These are phyloP conservation scores for Chenopodium formosanum DNA, from an alignment of 148 eudicot genomes.

Conservation along the genomic window DNA sequence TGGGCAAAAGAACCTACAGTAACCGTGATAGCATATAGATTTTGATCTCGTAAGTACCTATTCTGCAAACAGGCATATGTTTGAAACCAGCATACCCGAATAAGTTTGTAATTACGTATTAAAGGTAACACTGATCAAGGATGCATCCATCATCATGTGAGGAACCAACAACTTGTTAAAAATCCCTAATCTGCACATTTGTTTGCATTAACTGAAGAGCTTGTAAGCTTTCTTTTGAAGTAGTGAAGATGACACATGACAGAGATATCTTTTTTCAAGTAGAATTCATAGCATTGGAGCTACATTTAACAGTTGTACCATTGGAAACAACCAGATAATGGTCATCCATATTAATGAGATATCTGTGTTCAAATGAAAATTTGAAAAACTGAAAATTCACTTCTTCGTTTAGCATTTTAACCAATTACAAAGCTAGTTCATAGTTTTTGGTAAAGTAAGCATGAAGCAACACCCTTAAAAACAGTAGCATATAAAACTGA, in stretches of 20 bases:
- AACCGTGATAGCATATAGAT: not conserved
- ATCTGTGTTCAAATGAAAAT: not conserved
- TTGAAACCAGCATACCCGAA: not conserved
- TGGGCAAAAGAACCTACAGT: not conserved
- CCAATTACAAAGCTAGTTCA: not conserved
- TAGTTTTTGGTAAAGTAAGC: not conserved
- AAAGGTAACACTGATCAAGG: no score
- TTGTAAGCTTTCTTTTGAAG: not conserved
- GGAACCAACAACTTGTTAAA: not conserved
- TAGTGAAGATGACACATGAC: not conserved
- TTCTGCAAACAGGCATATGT: not conserved
- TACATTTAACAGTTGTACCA: not conserved
- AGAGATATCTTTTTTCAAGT: not conserved
- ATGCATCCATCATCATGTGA: not conserved
- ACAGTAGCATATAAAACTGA: not conserved
- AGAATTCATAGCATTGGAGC: not conserved
- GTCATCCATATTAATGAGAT: not conserved
- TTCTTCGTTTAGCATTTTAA: not conserved
- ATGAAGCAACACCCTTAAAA: constrained; percentile 2
- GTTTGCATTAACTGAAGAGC: not conserved
- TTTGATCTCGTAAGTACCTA: not conserved
- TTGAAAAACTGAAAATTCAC: not conserved
- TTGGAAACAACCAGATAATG: not conserved
- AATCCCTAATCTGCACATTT: not conserved
- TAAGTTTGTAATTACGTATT: not conserved